Percentiles rank a stretch among this genome's conserved stretches.
These are phyloP conservation scores for Evansstolkia leycettana DNA, from an alignment of 495 filamentous ascomycete species.

Conservation along the genomic window DNA sequence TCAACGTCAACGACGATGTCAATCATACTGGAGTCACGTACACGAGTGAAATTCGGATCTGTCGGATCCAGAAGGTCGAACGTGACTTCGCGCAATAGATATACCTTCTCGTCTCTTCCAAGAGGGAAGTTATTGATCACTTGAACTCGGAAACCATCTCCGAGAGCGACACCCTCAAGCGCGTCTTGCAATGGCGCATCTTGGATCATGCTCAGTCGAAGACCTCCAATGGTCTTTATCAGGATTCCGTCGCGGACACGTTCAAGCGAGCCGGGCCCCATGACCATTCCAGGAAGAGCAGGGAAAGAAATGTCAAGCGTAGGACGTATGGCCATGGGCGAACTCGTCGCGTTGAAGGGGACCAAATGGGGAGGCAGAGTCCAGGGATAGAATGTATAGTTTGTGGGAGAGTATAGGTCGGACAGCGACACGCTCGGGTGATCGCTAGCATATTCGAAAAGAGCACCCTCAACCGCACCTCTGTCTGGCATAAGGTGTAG, in stretches of 20 bases:
- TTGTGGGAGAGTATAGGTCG: conserved; percentile 51
- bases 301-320: conserved; percentile 79
- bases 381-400: conserved; percentile 88
- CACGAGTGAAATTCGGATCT: conserved; percentile 73
- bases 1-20: conserved; percentile 57
- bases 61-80: conserved; percentile 54
- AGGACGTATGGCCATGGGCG: conserved; percentile 44
- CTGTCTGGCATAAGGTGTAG: conserved; percentile 60
- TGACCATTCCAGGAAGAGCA: conserved; percentile 42
- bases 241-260: conserved; percentile 60
- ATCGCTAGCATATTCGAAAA: conserved; percentile 35
- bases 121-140: conserved; percentile 69
- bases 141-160: conserved; percentile 52
- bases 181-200: conserved; percentile 37
- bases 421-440: conserved; percentile 43
- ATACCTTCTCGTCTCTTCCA: conserved; percentile 82
- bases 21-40: conserved; percentile 57
- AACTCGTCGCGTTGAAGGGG: conserved; percentile 60
- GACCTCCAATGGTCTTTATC: conserved; percentile 63
- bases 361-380: conserved; percentile 67
- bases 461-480: conserved; percentile 38
- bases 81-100: conserved; percentile 64
- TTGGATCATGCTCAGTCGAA: conserved; percentile 69
- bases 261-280: conserved; percentile 44
- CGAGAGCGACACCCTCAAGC: conserved; percentile 12